Base-by-base conservation (phyloP, 2,329 filamentous ascomycete genomes). In the Pseudogymnoascus pannorum region DNA sequence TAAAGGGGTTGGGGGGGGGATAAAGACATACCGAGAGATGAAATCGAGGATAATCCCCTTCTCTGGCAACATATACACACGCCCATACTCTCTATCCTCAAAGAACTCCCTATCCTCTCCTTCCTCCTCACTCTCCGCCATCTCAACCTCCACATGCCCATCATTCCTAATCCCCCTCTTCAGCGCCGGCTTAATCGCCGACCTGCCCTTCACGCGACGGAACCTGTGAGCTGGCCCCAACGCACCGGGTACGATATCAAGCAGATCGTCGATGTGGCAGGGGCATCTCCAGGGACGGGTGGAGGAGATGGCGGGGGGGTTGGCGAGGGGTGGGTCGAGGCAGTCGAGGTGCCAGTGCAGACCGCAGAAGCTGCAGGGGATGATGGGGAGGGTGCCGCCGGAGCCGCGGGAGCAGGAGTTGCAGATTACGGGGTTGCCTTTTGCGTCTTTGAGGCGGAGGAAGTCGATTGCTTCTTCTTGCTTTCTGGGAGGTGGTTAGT, bases 311-410 rank as follows among this genome's bases (percentile, higher is more conserved):
- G 86, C 81, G 9, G 92, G 92, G 38, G 91, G 89, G 61, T 89
- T 85, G 33, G 92, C 86, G 70, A 92, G 77, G 33, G 93, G 92
- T 26, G 91, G 90, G 71, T 95, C 87, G 14, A 96, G 78, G 75
- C 94, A 99, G 74, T 97, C 93, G 59, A 96, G 79, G 76, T 99
- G 94, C 89, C 92, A 99, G 70, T 87, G 82, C 33, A 91, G 81
- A 11, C 84, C 80, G 75, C 93, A 99, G 69, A 82, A 84, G 73
- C 92, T 92, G 77, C 93, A 99, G 51, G 88, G 86, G 67, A 97
- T 88, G 68, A 97, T 92, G 66, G 87, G 84, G 26, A 31, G 24
- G 24, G 88, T 85, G 64, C 69, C 64, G 68, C 81, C 81, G 65
- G 77, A 76, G 60, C 82, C 77, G 51, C 87, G 83, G 26, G 87